Evolutionary conservation across 148 eudicot species (phyloP).

Genomic region (Salicornia ramosissima): DNA sequence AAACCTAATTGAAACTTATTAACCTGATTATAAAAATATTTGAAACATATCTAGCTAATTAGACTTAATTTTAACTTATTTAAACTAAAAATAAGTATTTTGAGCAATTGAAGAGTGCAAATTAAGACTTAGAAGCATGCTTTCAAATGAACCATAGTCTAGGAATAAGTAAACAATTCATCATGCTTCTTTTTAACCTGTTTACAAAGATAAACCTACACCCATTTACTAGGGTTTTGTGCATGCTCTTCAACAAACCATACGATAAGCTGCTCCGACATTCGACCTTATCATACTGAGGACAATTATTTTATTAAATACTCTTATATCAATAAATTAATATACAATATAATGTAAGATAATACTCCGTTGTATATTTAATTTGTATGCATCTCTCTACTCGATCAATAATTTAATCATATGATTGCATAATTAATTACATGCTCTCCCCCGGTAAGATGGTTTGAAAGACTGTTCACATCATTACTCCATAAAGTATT

Average conservation of each 20-base stretch:
- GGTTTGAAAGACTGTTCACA: neutral
- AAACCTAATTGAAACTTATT: too few relatives aligned
- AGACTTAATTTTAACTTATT: too few relatives aligned
- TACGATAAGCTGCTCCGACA: constrained; percentile 1
- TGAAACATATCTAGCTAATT: too few relatives aligned
- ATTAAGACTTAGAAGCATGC: constrained; percentile 26
- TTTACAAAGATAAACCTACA: constrained; percentile 8
- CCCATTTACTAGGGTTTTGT: constrained; percentile 31
- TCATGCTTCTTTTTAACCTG: constrained; percentile 5
- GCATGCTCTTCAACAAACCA: constrained; percentile 12
- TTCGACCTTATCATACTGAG: neutral
- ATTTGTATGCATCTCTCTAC: constrained; percentile 11
- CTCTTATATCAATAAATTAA: neutral
- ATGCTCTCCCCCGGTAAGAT: neutral
- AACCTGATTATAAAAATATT: too few relatives aligned
- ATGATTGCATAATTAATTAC: constrained; percentile 23
- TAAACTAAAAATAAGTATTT: too few relatives aligned
- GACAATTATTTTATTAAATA: neutral
- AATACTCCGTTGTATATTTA: too few relatives aligned
- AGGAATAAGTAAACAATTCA: constrained; percentile 11
- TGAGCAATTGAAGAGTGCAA: constrained; percentile 11
- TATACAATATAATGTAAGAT: too few relatives aligned
- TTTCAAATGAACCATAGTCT: constrained; percentile 15
- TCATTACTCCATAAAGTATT: neutral
- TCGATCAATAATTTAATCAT: constrained; percentile 12